These are phyloP conservation scores for Citrullus colocynthis DNA, from an alignment of 306 rosid species.

Conservation along the genomic window DNA sequence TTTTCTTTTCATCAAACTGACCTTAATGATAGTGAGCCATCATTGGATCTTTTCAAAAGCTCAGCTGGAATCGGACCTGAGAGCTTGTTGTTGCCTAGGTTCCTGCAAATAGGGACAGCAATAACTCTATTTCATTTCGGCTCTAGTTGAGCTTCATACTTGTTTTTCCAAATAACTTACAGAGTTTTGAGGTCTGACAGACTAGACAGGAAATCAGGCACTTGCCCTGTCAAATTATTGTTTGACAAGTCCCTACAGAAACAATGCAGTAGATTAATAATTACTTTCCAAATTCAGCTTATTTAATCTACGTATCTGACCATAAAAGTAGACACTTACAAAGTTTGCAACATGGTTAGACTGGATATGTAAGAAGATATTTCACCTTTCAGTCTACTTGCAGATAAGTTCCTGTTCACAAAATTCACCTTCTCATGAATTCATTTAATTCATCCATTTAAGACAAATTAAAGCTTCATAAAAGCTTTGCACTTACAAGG, in stretches of 20 bases:
- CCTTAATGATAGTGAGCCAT: conserved; percentile 30
- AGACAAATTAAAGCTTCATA: conserved; percentile 1
- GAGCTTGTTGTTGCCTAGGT: conserved; percentile 29
- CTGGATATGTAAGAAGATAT: conserved; percentile 22
- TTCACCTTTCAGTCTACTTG: conserved; percentile 30
- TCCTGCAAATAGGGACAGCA: conserved; percentile 12
- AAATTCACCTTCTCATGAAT: not conserved
- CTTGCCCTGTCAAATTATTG: conserved; percentile 11
- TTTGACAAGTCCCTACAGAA: conserved; percentile 43
- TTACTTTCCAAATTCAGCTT: not conserved
- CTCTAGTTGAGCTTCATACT: not conserved
- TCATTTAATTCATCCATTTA: not conserved
- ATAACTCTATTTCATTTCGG: conserved; percentile 11
- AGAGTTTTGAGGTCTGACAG: conserved; percentile 13
- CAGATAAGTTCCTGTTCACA: conserved; percentile 32
- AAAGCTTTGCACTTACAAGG: conserved; percentile 26
- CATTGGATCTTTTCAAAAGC: conserved; percentile 19
- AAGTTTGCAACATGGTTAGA: conserved; percentile 22
- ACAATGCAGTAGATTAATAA: conserved; percentile 3
- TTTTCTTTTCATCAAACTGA: not conserved
- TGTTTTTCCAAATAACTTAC: conserved; percentile 23
- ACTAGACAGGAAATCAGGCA: conserved; percentile 7
- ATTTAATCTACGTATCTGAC: not conserved
- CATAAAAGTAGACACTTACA: conserved; percentile 24
- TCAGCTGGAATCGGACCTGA: conserved; percentile 23